phyloP scores from a whole-genome alignment of 106 monocot genomes.

The Apostasia ramifera region DNA sequence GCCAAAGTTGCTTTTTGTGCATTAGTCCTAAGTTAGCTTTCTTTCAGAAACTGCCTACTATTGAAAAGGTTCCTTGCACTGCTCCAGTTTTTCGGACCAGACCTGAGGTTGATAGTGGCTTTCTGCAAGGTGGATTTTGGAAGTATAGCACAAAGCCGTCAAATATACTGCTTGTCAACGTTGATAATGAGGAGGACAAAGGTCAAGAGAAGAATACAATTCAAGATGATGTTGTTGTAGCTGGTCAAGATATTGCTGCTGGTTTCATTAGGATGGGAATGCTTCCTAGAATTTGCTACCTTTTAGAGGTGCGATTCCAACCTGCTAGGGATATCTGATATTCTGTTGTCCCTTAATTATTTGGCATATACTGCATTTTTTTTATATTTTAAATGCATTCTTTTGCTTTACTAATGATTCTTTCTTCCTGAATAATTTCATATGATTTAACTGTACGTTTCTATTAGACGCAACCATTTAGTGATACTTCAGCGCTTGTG shows the following conservation, averaged over 20 bases:
- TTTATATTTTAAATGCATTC: no score
- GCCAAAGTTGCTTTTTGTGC: not conserved
- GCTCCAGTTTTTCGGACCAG: slow-evolving; percentile 86
- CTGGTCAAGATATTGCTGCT: slow-evolving; percentile 91
- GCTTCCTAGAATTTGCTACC: slow-evolving; percentile 86
- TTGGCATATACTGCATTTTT: no score
- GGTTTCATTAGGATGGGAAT: slow-evolving; percentile 93
- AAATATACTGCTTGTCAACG: slow-evolving; percentile 48
- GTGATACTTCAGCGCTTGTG: no score
- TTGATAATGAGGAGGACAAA: slow-evolving; percentile 37
- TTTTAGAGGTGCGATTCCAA: slow-evolving; percentile 65
- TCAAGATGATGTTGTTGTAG: slow-evolving; percentile 80
- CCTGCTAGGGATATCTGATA: not conserved
- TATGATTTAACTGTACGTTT: no score
- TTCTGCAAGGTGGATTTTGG: slow-evolving; percentile 94
- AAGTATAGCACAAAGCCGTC: slow-evolving; percentile 91
- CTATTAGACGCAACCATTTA: no score
- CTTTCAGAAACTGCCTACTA: slow-evolving; percentile 50
- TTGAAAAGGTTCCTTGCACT: slow-evolving; percentile 46
- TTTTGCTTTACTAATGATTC: no score
- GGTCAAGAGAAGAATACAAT: slow-evolving; percentile 60
- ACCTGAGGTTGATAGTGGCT: slow-evolving; percentile 62
- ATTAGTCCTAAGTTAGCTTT: not conserved
- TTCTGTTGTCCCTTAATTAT: no score
- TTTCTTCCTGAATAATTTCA: no score